phyloP scores from a whole-genome alignment of 805 yeast species.

The Wickerhamiella dianesei region DNA sequence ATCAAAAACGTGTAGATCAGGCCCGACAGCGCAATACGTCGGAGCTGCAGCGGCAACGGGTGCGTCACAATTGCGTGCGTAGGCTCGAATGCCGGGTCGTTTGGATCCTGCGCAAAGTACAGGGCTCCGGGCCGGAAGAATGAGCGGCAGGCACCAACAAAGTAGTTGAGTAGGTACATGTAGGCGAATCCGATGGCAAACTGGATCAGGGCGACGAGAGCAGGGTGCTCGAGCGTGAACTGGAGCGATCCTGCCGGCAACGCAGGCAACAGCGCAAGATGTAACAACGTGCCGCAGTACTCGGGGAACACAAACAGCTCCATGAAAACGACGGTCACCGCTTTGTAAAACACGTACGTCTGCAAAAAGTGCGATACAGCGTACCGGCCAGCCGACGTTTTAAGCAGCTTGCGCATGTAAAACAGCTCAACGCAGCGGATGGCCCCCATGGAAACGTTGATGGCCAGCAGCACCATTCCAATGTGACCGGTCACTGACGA shows the following conservation, averaged over 20 bases:
- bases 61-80: constrained; percentile 76
- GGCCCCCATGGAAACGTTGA: neutral
- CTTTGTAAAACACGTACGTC: constrained; percentile 47
- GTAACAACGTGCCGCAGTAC: constrained; percentile 68
- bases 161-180: constrained; percentile 78
- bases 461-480: neutral
- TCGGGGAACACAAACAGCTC: constrained; percentile 81
- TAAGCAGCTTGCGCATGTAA: constrained; percentile 8
- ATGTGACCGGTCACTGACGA: constrained; percentile 3
- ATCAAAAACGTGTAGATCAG: constrained; percentile 38
- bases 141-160: constrained; percentile 69
- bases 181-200: constrained; percentile 73
- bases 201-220: constrained; percentile 22
- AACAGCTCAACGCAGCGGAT: constrained; percentile 5
- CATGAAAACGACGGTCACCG: constrained; percentile 55
- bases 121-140: constrained; percentile 80
- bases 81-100: constrained; percentile 78
- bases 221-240: neutral
- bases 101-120: constrained; percentile 85
- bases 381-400: constrained; percentile 4
- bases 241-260: constrained; percentile 6
- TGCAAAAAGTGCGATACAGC: constrained; percentile 12
- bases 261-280: constrained; percentile 52
- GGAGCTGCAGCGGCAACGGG: constrained; percentile 58
- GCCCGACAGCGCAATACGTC: constrained; percentile 56